A percentile compares a stretch with the other conserved stretches of the same genome.
phyloP scores from a whole-genome alignment of 2,329 filamentous ascomycete species.

The Neofusicoccum kwambonambiense region DNA sequence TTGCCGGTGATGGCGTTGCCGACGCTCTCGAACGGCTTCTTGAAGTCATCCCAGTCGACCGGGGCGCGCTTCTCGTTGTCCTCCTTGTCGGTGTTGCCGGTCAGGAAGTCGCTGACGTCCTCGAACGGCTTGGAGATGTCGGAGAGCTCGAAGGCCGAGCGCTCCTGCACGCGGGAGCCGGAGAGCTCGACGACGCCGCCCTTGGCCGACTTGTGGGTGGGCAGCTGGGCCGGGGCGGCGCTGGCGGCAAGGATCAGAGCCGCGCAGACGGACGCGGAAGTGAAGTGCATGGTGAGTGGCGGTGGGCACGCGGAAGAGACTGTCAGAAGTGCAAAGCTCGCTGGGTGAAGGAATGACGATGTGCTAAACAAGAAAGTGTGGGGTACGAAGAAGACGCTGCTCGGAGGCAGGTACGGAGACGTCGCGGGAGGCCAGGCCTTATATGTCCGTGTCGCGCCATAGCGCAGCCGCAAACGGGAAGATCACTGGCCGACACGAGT shows the following conservation, averaged over 20 bases:
- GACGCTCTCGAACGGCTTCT: not conserved
- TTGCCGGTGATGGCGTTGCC: not conserved
- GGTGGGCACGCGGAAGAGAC: not conserved
- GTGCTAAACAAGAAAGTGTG: not conserved
- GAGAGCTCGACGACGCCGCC: not conserved
- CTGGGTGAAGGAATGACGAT: not conserved
- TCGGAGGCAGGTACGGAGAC: not conserved
- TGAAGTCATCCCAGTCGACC: not conserved
- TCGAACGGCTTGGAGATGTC: not conserved
- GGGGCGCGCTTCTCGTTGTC: conserved; percentile 7
- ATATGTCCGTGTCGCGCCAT: not conserved
- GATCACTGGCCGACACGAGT: not conserved
- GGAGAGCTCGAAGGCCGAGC: not conserved
- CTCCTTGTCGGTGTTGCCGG: not conserved
- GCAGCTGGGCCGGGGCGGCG: conserved; percentile 6
- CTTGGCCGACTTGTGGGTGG: conserved; percentile 11
- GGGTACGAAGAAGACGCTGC: not conserved
- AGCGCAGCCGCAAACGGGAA: not conserved
- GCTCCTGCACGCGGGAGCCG: not conserved
- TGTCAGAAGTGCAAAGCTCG: not conserved
- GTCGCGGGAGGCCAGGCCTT: not conserved
- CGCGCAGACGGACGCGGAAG: not conserved
- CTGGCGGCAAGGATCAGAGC: not conserved
- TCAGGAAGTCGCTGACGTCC: not conserved
- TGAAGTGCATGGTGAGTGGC: not conserved